Percentiles rank a stretch among this genome's conserved stretches.
phyloP scores from a whole-genome alignment of 1,284 basidiomycete genomes.

The Rhodofomes roseus region DNA sequence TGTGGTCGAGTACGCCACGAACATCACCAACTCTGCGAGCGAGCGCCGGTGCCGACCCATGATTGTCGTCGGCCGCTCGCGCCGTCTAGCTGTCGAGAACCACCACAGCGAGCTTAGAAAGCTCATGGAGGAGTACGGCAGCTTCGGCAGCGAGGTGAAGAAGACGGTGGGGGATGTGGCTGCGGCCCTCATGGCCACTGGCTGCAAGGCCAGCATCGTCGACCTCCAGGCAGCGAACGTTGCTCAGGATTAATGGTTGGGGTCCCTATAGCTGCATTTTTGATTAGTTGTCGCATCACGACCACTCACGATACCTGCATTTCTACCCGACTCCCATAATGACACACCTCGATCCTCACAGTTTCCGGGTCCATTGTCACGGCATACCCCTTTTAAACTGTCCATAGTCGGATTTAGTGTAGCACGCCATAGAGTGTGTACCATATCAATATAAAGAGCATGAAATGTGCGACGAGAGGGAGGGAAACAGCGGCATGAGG shows the following conservation, averaged over 20 bases:
- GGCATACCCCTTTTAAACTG: neutral
- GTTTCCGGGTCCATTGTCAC: neutral
- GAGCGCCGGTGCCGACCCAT: slow-evolving; percentile 41
- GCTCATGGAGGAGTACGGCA: slow-evolving; percentile 55
- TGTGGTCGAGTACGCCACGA: slow-evolving; percentile 33
- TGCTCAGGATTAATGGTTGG: slow-evolving; percentile 2
- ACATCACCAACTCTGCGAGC: slow-evolving; percentile 19
- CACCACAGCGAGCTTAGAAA: slow-evolving; percentile 62
- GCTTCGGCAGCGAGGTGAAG: slow-evolving; percentile 52
- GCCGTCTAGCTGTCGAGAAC: slow-evolving; percentile 62
- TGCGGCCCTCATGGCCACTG: slow-evolving; percentile 50
- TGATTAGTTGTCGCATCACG: neutral
- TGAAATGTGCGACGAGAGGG: neutral
- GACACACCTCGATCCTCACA: neutral
- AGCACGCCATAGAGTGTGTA: neutral
- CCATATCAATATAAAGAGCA: neutral
- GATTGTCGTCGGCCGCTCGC: slow-evolving; percentile 66
- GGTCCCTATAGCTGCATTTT: neutral
- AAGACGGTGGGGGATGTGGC: slow-evolving; percentile 83
- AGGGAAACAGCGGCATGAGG: neutral
- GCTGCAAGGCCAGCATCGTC: slow-evolving; percentile 58
- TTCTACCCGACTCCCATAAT: neutral
- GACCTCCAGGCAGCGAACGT: slow-evolving; percentile 61
- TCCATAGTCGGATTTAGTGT: slow-evolving; percentile 6
- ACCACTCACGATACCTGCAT: neutral